Base-by-base conservation (phyloP, 441 rosid genomes). In the Pelargonium myrrhifolium region DNA sequence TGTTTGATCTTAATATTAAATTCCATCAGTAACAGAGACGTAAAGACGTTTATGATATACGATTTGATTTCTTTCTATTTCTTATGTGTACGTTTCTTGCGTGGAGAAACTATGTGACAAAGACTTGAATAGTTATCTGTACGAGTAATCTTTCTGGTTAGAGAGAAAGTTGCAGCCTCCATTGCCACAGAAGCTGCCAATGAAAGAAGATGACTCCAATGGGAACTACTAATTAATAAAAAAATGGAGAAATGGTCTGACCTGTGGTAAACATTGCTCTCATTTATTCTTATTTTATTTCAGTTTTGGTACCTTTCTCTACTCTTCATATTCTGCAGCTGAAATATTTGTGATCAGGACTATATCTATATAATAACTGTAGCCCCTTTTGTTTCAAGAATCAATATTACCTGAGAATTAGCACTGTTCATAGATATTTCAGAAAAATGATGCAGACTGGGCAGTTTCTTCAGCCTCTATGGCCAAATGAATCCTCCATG, bases 181-280 rank as follows among this genome's bases (percentile, higher is more conserved):
- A 12, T 26, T 61, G 45, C 62, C 69, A 21, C n/a, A 28, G 20
- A 67, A 70, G 59, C 62, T 62, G 37, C 75, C 63, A 49, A 70
- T 14, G 65, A 11, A 67, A 45, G 71, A 15, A 37, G 62, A 66
- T 64, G 58, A 64, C 26, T 66, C 67, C 60, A 59, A 68, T 51
- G 72, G 73, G 70, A 20, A 61, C 63, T 67, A 45, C 71, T n/a
- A 45, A 53, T 43, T 59, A 62, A 75, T 58, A 72, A 64, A 69
- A 62, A 20, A 62, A 10, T 28, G 49, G 61, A 59, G 70, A 59
- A 28, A 60, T 1, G 42, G 73, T 45, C 58, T 69, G 47, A 51
- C 12, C 17, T 56, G 35, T 64, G 28, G 64, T 26, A 62, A 66
- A 31, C 72, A 72, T 62, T 11, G 53, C 22, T 43, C 24, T 0